Evolutionary conservation across 177 flowering plant genomes (phyloP).

Genomic region (Vitis hybrid): DNA sequence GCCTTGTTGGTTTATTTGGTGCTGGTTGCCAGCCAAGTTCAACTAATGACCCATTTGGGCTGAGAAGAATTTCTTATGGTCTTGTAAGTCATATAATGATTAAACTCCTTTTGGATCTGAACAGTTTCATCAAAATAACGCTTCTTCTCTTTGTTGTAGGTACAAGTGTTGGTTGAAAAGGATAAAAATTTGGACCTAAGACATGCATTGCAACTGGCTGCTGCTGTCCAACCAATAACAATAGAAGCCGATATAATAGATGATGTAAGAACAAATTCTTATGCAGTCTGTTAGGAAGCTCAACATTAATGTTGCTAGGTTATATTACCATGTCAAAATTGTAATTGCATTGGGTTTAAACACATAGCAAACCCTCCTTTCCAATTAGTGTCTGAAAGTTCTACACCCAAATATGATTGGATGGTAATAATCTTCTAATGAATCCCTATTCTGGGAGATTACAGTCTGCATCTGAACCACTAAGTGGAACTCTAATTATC

Average conservation of each 20-base stretch:
- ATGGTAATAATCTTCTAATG: background rate
- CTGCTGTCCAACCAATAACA: slow-evolving; percentile 69
- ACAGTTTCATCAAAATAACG: slow-evolving; percentile 2
- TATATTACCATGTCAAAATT: background rate
- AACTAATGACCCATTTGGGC: slow-evolving; percentile 89
- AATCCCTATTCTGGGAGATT: background rate
- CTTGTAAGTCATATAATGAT: slow-evolving; percentile 57
- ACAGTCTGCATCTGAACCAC: too few species aligned
- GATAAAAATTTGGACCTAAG: slow-evolving; percentile 68
- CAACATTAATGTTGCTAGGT: background rate
- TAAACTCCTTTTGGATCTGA: background rate
- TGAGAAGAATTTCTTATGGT: slow-evolving; percentile 91
- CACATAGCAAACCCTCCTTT: background rate
- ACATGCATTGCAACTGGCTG: slow-evolving; percentile 66
- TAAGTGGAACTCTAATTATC: too few species aligned
- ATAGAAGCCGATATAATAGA: slow-evolving; percentile 46
- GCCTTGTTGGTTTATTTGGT: slow-evolving; percentile 90
- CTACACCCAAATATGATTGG: background rate
- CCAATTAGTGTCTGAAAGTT: background rate
- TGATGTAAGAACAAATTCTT: slow-evolving; percentile 50
- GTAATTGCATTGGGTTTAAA: background rate
- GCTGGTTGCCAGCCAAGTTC: slow-evolving; percentile 95
- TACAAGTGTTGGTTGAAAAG: slow-evolving; percentile 87
- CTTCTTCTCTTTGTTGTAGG: slow-evolving; percentile 44
- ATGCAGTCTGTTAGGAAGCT: background rate